Base-by-base conservation (phyloP, 2,329 filamentous ascomycete species). In the Colletotrichum caudatum region DNA sequence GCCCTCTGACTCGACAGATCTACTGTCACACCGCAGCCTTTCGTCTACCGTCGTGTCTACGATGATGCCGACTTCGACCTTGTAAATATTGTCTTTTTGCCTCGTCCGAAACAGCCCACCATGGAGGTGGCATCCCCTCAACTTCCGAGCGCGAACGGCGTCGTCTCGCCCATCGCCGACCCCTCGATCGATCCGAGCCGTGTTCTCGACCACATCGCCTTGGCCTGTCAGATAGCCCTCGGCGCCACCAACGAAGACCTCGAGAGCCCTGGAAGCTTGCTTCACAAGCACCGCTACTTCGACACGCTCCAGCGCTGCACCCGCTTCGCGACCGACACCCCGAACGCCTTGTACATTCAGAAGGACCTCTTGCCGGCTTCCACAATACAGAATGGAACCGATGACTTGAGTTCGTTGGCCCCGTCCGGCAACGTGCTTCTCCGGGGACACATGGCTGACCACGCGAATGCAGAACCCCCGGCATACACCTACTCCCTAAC, bases 301-400 rank as follows among this genome's bases (percentile, higher is more conserved):
- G 95, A 98, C 77, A 98, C 96, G 8, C 84, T 97, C 68, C 91
- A 94, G 79, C 90, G 94, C 84, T 98, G 95, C 82, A 90, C 91
- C 75, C 92, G 95, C 77, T 98, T 98, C 82, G 94, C 94, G 70
- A 90, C 91, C 73, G 97, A 99, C 82, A 88, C 92, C 70, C 94
- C 97, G 83, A 91, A 92, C 74, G 94, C 93, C 66, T 86, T 99
- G 74, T 98, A 98, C 82, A 92, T 98, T 74, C 93, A 96, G 80
- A 97, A 98, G 83, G 94, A 95, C 79, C 80, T 91, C 74, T 83
- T 88, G 64, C 84, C 87, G 74, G 85, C 86, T 16, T 85, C 88
- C 60, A 81, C 87, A 66, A 78, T 84, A 51, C 83, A 87, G 68
- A 86, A 89, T 74, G 87, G 84, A 56, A 76, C 81, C 20, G 82